Percentiles rank a stretch among this genome's conserved stretches.
Conservation (phyloP, 73 alveolate genomes). For the Durusdinium trenchii region DNA sequence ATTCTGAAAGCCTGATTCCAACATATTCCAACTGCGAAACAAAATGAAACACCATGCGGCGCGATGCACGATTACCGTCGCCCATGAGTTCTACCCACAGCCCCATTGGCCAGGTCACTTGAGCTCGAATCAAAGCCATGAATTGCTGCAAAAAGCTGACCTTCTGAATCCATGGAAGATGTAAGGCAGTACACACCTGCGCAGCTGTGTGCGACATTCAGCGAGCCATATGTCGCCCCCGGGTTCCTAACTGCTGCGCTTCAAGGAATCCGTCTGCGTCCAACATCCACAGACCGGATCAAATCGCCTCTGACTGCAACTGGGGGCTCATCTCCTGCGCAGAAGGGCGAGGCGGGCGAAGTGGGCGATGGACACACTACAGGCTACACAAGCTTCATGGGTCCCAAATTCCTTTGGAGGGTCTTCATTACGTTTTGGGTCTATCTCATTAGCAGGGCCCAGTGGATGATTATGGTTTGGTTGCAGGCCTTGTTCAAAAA, state of each 20-base stretch:
- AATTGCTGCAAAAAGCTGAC: conserved; percentile 67
- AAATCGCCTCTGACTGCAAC: conserved; percentile 47
- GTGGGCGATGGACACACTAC: too few relatives aligned
- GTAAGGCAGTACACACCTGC: conserved; percentile 55
- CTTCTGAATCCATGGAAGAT: conserved; percentile 60
- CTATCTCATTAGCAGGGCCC: too few relatives aligned
- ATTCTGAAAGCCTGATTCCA: too few relatives aligned
- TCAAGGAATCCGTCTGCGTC: background rate
- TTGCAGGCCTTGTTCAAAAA: too few relatives aligned
- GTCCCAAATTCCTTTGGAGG: too few relatives aligned
- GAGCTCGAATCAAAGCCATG: conserved; percentile 31
- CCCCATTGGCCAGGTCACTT: background rate
- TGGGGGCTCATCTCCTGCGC: conserved; percentile 80
- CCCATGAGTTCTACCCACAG: too few relatives aligned
- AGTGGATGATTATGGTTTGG: too few relatives aligned
- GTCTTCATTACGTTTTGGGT: too few relatives aligned
- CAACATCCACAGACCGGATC: background rate
- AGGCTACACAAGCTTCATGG: too few relatives aligned
- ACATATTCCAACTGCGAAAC: too few relatives aligned
- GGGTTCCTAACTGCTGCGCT: background rate
- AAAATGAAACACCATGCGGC: too few relatives aligned
- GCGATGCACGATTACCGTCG: too few relatives aligned
- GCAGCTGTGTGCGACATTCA: background rate
- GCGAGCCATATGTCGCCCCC: background rate
- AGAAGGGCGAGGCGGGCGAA: background rate